Percentiles rank a stretch among this genome's conserved stretches.
Evolutionary conservation across 768 basidiomycete genomes (phyloP).

Genomic region (Lactarius evosmus): DNA sequence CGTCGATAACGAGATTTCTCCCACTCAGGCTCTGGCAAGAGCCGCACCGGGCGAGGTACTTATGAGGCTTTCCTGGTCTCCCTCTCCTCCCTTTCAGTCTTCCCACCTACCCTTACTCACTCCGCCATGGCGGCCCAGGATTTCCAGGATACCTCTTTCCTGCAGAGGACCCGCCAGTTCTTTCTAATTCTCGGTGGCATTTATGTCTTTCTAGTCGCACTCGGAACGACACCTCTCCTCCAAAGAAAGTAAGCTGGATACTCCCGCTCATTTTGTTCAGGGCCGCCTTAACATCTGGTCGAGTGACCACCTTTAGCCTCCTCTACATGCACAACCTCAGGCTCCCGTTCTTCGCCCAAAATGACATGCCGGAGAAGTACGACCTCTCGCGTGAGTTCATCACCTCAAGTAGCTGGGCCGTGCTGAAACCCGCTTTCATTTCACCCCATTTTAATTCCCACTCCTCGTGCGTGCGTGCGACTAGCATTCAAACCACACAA

Average conservation of each 20-base stretch:
- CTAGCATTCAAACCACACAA: constrained; percentile 58
- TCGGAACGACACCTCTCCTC: constrained; percentile 57
- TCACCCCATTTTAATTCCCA: neutral
- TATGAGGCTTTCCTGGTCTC: neutral
- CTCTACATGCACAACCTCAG: constrained; percentile 66
- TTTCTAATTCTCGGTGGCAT: constrained; percentile 45
- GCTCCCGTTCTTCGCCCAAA: constrained; percentile 61
- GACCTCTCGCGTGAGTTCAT: constrained; percentile 69
- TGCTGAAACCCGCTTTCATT: neutral
- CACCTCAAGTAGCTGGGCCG: neutral
- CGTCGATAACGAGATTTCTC: neutral
- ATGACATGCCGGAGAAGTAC: constrained; percentile 67
- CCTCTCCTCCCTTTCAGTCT: neutral
- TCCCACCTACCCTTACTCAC: neutral
- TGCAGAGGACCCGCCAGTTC: constrained; percentile 32
- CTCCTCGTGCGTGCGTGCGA: neutral
- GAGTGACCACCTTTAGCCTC: constrained; percentile 41
- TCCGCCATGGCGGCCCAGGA: neutral
- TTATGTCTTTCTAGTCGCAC: constrained; percentile 48
- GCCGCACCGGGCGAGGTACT: neutral
- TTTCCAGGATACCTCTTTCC: neutral
- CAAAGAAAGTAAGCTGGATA: constrained; percentile 60
- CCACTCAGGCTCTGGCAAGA: neutral
- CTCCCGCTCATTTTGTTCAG: neutral
- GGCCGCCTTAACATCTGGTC: neutral